Evolutionary conservation across 176 grass and related monocot species (phyloP), one percentile per base, ranked within the genome.

Genomic region (Oryza meridionalis): DNA sequence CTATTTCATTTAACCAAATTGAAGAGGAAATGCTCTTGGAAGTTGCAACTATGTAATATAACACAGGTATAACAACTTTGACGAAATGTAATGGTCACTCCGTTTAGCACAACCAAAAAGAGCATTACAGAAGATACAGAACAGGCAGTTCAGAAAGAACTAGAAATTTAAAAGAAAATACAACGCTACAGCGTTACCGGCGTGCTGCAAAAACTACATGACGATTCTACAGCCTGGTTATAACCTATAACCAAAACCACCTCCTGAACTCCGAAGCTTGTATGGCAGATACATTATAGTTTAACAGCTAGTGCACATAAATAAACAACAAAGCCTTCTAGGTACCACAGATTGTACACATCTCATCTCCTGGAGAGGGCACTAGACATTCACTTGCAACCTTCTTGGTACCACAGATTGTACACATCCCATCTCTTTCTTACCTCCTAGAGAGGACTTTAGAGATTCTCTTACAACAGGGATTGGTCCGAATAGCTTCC

Each of bases 381-480:
- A 71, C 85, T 84, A 43, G 83, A 92, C 61, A 95, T 98, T 69
- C 87, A 92, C 87, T 93, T 95, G 77, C 92, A 92, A 84, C 88
- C 17, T 78, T 79, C 37, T 67, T 75, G 69, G 84, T 73, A 78
- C 67, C 79, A 27, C 40, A 63, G 46, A 82, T 64, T 73, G 37
- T 90, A 90, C 84, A 83, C 65, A 81, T 70, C 73, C 90, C 89
- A 94, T 79, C 85, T 84, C 85, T 4, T 51, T 51, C 53, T 58
- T 58, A 92, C 82, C 85, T 86, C 85, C 86, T 92, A 42, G 88
- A 84, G 62, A 90, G 80, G 62, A 65, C 82, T 72, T 85, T 84
- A 50, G 85, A 97, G 78, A 98, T 98, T 73, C 89, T 94, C 87
- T 93, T 95, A 85, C 95, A 95, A 84, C 88, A 92, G 21, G 91